Percentiles rank a stretch among this genome's conserved stretches.
Conservation (phyloP, 2,329 filamentous ascomycete genomes). For the Trichophyton schoenleinii region DNA sequence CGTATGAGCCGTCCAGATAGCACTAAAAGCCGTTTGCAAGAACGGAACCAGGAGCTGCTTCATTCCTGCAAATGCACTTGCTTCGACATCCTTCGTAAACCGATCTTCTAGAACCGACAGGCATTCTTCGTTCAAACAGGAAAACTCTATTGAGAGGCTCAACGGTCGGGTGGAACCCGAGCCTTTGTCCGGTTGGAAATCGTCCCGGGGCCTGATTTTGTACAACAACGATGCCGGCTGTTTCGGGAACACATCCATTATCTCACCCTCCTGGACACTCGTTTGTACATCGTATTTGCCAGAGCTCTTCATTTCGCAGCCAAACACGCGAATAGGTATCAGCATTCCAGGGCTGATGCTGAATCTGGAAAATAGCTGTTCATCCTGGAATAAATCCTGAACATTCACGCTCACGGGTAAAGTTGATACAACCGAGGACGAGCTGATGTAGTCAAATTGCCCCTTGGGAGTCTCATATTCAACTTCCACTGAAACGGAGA, state of each 20-base stretch:
- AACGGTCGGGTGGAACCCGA: conserved; percentile 31
- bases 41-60: conserved; percentile 41
- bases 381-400: conserved; percentile 84
- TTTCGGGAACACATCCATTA: conserved; percentile 58
- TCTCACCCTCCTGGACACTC: conserved; percentile 31
- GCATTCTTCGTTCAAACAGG: conserved; percentile 63
- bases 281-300: conserved; percentile 48
- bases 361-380: conserved; percentile 73
- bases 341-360: conserved; percentile 70
- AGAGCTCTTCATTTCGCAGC: conserved; percentile 57
- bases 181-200: conserved; percentile 12
- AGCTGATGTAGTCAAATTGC: conserved; percentile 49
- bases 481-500: conserved; percentile 65
- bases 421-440: conserved; percentile 54
- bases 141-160: conserved; percentile 60
- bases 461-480: conserved; percentile 57
- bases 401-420: conserved; percentile 89
- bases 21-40: conserved; percentile 36
- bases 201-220: conserved; percentile 44
- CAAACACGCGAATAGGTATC: conserved; percentile 61
- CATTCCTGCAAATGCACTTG: conserved; percentile 36
- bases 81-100: conserved; percentile 37
- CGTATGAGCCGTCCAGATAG: conserved; percentile 35
- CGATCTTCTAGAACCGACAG: conserved; percentile 33
- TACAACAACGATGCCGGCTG: conserved; percentile 74